Conservation (phyloP, 1,284 basidiomycete species). For the Leucoagaricus sp. region DNA sequence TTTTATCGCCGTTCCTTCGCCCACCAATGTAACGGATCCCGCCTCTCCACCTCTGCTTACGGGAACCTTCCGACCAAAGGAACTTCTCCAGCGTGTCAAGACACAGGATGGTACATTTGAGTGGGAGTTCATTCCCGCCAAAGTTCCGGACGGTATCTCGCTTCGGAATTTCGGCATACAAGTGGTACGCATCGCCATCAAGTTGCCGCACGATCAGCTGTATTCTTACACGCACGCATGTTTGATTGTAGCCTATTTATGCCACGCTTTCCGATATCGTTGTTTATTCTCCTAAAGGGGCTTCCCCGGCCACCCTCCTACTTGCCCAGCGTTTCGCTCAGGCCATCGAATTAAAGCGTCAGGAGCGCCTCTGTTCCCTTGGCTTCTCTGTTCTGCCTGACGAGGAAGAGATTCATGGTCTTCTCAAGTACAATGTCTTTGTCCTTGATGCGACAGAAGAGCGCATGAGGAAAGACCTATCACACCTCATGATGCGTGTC, state of each 20-base stretch:
- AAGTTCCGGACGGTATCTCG: constrained; percentile 74
- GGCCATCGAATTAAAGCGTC: constrained; percentile 57
- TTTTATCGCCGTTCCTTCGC: not conserved
- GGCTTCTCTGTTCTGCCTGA: constrained; percentile 20
- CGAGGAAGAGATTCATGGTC: constrained; percentile 27
- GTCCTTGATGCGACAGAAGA: constrained; percentile 67
- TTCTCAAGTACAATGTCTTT: constrained; percentile 84
- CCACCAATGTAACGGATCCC: constrained; percentile 18
- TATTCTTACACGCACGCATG: constrained; percentile 13
- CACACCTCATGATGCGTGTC: constrained; percentile 51
- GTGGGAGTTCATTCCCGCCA: constrained; percentile 65
- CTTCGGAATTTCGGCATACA: constrained; percentile 84
- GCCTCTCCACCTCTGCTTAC: constrained; percentile 43
- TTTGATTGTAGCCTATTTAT: constrained; percentile 61
- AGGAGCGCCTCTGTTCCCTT: constrained; percentile 41
- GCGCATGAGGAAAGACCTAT: constrained; percentile 46
- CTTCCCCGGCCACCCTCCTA: constrained; percentile 53
- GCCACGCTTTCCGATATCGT: constrained; percentile 89
- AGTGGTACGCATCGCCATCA: constrained; percentile 54
- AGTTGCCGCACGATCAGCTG: constrained; percentile 7
- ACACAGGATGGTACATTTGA: constrained; percentile 21
- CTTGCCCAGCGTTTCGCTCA: constrained; percentile 61
- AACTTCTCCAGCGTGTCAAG: constrained; percentile 33
- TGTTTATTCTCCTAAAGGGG: constrained; percentile 73
- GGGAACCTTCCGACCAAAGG: constrained; percentile 50